These are phyloP conservation scores for Keithomyces neogunnii DNA, from an alignment of 2,329 filamentous ascomycete species.

Conservation along the genomic window DNA sequence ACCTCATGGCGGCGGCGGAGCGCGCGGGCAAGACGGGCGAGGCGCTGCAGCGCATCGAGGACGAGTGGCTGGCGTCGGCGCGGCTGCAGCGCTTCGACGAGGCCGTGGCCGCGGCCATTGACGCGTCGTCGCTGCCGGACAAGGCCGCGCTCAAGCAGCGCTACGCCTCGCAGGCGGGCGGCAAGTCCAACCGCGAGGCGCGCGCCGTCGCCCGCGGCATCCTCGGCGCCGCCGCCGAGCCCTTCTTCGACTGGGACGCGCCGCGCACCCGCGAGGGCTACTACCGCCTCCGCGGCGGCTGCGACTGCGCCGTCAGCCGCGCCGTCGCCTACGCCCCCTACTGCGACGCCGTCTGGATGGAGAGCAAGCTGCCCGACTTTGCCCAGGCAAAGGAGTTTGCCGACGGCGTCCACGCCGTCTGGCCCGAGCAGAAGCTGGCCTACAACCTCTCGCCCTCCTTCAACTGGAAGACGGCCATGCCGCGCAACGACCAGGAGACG, in stretches of 20 bases:
- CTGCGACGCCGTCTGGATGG: conserved; percentile 98
- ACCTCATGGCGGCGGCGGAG: conserved; percentile 86
- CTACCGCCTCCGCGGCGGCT: conserved; percentile 88
- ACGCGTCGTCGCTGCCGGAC: conserved; percentile 53
- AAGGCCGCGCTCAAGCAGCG: conserved; percentile 59
- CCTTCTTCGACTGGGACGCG: conserved; percentile 89
- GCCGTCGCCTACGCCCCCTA: conserved; percentile 89
- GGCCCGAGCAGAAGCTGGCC: conserved; percentile 95
- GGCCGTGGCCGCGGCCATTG: conserved; percentile 76
- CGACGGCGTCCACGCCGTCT: conserved; percentile 84
- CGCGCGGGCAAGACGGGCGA: conserved; percentile 69
- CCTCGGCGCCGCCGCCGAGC: conserved; percentile 62
- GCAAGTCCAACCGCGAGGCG: conserved; percentile 79
- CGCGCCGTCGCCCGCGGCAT: conserved; percentile 69
- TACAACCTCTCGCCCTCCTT: conserved; percentile 99
- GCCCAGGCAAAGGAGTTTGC: conserved; percentile 89
- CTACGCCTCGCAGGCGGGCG: conserved; percentile 61
- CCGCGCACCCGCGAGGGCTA: conserved; percentile 89
- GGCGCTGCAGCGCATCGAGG: conserved; percentile 84
- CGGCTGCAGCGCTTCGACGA: conserved; percentile 84
- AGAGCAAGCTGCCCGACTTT: conserved; percentile 91
- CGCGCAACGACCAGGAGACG: conserved; percentile 84
- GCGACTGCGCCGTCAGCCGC: conserved; percentile 82
- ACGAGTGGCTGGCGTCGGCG: conserved; percentile 73
- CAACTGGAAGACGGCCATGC: conserved; percentile 99